These are phyloP conservation scores for Pisolithus sp. DNA, from an alignment of 768 basidiomycete genomes.

Conservation along the genomic window DNA sequence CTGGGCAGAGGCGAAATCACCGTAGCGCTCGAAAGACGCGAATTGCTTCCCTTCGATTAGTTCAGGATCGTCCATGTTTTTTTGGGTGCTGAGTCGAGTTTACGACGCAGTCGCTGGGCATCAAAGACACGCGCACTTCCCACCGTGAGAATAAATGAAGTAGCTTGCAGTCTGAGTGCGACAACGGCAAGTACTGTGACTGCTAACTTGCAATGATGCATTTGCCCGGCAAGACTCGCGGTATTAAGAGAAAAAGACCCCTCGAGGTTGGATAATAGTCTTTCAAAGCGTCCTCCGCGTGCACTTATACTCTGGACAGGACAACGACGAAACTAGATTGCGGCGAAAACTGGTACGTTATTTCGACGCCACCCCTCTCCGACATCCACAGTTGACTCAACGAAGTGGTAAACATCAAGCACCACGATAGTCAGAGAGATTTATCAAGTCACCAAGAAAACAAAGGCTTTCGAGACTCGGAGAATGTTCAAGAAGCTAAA, in stretches of 20 bases:
- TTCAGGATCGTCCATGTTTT: conserved; percentile 32
- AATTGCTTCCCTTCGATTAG: conserved; percentile 40
- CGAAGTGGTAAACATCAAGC: conserved; percentile 38
- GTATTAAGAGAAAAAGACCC: conserved; percentile 41
- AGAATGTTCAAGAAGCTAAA: conserved; percentile 81
- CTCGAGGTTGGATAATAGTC: conserved; percentile 26
- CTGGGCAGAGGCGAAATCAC: conserved; percentile 54
- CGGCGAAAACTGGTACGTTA: conserved; percentile 51
- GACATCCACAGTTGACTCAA: conserved; percentile 3
- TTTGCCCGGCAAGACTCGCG: conserved; percentile 6
- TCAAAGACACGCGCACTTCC: too few relatives aligned
- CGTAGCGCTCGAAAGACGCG: conserved; percentile 54
- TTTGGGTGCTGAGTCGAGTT: too few relatives aligned
- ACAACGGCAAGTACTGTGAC: not conserved
- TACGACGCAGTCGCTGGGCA: too few relatives aligned
- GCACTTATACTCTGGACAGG: conserved; percentile 16
- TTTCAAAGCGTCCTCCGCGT: not conserved
- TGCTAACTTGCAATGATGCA: not conserved
- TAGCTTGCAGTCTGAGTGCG: not conserved
- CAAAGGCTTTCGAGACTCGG: conserved; percentile 73
- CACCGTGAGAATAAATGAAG: too few relatives aligned
- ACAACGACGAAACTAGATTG: conserved; percentile 39
- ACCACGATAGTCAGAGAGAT: conserved; percentile 70
- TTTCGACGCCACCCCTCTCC: conserved; percentile 4
- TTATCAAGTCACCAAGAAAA: conserved; percentile 72